A percentile compares a stretch with the other conserved stretches of the same genome.
Conservation (phyloP, 2,329 filamentous ascomycete species). For the Epichloe amarillans region DNA sequence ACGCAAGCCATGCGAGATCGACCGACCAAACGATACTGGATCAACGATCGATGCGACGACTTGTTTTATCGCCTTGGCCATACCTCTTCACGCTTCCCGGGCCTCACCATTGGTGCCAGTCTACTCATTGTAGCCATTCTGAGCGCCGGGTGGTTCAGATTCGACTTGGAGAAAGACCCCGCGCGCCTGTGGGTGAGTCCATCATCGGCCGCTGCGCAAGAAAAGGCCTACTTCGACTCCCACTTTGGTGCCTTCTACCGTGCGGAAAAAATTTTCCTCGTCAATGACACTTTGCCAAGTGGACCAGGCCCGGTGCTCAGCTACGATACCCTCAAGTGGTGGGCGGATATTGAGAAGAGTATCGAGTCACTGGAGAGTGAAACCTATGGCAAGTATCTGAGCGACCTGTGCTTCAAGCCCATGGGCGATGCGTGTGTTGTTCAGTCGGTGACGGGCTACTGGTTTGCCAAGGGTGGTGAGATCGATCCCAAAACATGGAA, state of each 20-base stretch:
- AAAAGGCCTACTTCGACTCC: conserved; percentile 86
- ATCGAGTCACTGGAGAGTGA: conserved; percentile 60
- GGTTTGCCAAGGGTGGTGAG: conserved; percentile 42
- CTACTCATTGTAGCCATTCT: conserved; percentile 64
- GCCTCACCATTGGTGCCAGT: conserved; percentile 64
- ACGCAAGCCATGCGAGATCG: conserved; percentile 66
- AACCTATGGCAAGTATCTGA: conserved; percentile 53
- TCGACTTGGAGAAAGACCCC: conserved; percentile 81
- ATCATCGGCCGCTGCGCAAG: conserved; percentile 74
- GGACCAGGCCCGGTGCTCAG: conserved; percentile 65
- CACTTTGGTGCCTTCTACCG: conserved; percentile 95
- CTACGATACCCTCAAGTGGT: conserved; percentile 84
- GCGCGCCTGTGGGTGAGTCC: conserved; percentile 96
- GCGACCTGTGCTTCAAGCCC: conserved; percentile 90
- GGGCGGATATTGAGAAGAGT: conserved; percentile 77
- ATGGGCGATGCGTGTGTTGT: conserved; percentile 81
- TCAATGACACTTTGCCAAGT: conserved; percentile 62
- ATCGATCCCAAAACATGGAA: conserved; percentile 47
- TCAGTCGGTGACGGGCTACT: conserved; percentile 86
- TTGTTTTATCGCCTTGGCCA: conserved; percentile 73
- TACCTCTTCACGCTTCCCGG: conserved; percentile 69
- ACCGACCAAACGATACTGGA: conserved; percentile 63
- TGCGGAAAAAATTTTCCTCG: conserved; percentile 82
- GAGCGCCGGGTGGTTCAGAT: conserved; percentile 77
- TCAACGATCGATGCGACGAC: conserved; percentile 73